A percentile compares a stretch with the other conserved stretches of the same genome.
Evolutionary conservation across 2,329 filamentous ascomycete genomes (phyloP).

Genomic region (Aspergillus fischeri): DNA sequence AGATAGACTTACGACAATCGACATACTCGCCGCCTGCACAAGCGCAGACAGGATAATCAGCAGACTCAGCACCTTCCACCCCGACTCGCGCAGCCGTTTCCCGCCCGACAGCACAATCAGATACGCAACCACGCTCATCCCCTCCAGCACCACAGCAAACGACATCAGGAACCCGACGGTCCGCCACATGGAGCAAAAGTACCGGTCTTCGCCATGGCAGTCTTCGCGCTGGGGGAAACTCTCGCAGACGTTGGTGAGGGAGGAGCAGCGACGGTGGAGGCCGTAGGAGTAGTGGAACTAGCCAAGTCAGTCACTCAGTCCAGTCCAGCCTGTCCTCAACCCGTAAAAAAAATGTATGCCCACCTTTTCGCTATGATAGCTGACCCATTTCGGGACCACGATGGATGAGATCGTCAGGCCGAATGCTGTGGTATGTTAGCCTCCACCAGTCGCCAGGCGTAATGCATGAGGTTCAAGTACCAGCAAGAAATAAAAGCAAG

Average conservation of each 20-base stretch:
- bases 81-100: slow-evolving; percentile 71
- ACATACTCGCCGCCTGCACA: slow-evolving; percentile 73
- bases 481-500: slow-evolving; percentile 42
- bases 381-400: slow-evolving; percentile 46
- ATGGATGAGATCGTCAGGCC: slow-evolving; percentile 45
- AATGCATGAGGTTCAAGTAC: slow-evolving; percentile 24
- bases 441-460: neutral
- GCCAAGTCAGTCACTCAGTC: slow-evolving; percentile 6
- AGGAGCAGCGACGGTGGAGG: slow-evolving; percentile 76
- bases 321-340: neutral
- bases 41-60: slow-evolving; percentile 63
- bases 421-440: slow-evolving; percentile 29
- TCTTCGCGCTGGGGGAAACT: slow-evolving; percentile 64
- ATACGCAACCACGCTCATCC: slow-evolving; percentile 76
- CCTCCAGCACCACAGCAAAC: slow-evolving; percentile 75
- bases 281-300: slow-evolving; percentile 66
- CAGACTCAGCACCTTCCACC: slow-evolving; percentile 71
- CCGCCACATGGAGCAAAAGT: slow-evolving; percentile 91
- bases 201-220: slow-evolving; percentile 62
- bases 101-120: slow-evolving; percentile 72
- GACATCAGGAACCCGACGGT: slow-evolving; percentile 83
- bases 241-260: slow-evolving; percentile 52
- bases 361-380: slow-evolving; percentile 44
- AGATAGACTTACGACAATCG: slow-evolving; percentile 66
- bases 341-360: neutral